Evolutionary conservation across 2,329 filamentous ascomycete genomes (phyloP).

Genomic region (Talaromyces sp.): DNA sequence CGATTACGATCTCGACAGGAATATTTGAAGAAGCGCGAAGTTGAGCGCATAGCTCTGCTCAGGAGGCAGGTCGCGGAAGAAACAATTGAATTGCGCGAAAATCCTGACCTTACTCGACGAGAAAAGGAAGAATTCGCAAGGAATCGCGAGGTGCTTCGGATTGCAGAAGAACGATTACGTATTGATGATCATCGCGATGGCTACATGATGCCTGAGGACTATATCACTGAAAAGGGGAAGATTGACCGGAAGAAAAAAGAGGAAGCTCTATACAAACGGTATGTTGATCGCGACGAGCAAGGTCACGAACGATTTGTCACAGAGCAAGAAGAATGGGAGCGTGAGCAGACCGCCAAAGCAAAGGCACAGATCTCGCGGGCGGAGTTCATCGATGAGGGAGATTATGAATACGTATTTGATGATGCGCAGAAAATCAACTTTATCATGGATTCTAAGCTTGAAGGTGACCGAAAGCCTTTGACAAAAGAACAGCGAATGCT

Average conservation of each 20-base stretch:
- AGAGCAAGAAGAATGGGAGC: constrained; percentile 94
- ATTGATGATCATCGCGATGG: constrained; percentile 92
- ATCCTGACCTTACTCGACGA: constrained; percentile 65
- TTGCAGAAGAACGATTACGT: constrained; percentile 76
- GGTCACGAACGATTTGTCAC: constrained; percentile 86
- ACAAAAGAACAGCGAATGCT: constrained; percentile 74
- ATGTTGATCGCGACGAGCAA: constrained; percentile 79
- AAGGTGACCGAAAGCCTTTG: constrained; percentile 65
- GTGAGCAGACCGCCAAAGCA: constrained; percentile 80
- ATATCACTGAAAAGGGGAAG: constrained; percentile 89
- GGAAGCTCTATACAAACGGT: constrained; percentile 82
- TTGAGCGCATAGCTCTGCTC: constrained; percentile 77
- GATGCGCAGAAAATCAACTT: constrained; percentile 83
- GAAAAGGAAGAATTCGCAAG: constrained; percentile 86
- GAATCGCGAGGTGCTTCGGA: constrained; percentile 73
- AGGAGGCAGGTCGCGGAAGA: constrained; percentile 89
- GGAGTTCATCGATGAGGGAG: constrained; percentile 69
- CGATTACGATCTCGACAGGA: constrained; percentile 81
- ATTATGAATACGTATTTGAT: constrained; percentile 93
- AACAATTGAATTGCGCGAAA: constrained; percentile 70
- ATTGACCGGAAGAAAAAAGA: constrained; percentile 82
- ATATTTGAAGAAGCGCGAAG: constrained; percentile 88
- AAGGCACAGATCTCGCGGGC: constrained; percentile 75
- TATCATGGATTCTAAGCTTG: constrained; percentile 66
- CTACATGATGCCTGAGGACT: constrained; percentile 89